Evolutionary conservation across 345 rosid genomes (phyloP).

Genomic region (Murraya koenigii): DNA sequence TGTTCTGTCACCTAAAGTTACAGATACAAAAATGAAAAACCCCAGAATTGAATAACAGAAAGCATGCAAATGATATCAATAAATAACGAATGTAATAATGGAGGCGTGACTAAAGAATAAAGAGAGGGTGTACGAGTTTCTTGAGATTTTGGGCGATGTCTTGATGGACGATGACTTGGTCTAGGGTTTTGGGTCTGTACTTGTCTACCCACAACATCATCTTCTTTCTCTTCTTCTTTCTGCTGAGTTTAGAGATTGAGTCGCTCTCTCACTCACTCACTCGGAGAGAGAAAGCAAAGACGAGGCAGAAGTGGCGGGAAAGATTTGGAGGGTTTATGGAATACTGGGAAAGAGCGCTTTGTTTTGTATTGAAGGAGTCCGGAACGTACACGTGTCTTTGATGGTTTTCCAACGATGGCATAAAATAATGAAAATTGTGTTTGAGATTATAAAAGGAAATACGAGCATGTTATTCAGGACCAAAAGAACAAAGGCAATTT

Average conservation of each 20-base stretch:
- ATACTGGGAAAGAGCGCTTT: neutral
- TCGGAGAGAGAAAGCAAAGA: neutral
- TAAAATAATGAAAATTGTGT: neutral
- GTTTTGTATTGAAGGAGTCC: neutral
- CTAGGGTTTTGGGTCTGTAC: slow-evolving; percentile 92
- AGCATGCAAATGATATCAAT: neutral
- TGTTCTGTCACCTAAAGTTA: slow-evolving; percentile 71
- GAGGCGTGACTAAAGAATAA: neutral
- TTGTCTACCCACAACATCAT: slow-evolving; percentile 99
- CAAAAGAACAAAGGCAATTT: too few relatives aligned
- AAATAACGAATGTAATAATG: too few relatives aligned
- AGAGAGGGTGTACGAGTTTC: slow-evolving; percentile 58
- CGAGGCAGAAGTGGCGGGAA: slow-evolving; percentile 23
- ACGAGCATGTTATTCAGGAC: too few relatives aligned
- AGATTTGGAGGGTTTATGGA: neutral
- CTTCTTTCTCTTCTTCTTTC: neutral
- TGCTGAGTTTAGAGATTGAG: neutral
- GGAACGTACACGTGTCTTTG: neutral
- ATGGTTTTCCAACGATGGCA: too few relatives aligned
- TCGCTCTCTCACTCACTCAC: neutral
- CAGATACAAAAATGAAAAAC: neutral
- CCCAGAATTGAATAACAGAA: neutral
- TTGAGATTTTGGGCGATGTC: slow-evolving; percentile 83
- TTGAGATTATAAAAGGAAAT: too few relatives aligned
- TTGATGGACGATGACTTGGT: slow-evolving; percentile 70